phyloP scores from a whole-genome alignment of 148 eudicot species.

The Cornus suecica region DNA sequence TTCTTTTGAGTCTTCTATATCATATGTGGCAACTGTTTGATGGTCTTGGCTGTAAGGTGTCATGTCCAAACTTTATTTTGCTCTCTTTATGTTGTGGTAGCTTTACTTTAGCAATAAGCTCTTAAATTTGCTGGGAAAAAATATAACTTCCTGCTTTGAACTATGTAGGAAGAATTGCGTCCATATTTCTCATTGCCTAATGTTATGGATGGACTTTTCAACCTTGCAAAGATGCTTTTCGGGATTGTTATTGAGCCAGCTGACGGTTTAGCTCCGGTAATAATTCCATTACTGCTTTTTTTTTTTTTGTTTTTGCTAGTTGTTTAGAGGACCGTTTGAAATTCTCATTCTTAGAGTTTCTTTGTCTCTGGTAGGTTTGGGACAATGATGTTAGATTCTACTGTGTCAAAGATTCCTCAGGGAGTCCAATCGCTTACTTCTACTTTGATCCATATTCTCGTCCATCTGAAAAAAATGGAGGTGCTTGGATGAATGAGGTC shows the following conservation, averaged over 20 bases:
- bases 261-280: conserved; percentile 95
- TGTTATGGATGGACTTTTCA: conserved; percentile 98
- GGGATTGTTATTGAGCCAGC: conserved; percentile 68
- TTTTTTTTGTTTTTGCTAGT: neutral
- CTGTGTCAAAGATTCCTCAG: conserved; percentile 78
- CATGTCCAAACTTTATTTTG: neutral
- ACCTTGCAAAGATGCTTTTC: conserved; percentile 75
- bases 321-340: neutral
- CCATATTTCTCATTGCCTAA: conserved; percentile 97
- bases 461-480: conserved; percentile 94
- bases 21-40: neutral
- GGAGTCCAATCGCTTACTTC: conserved; percentile 73
- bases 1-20: neutral
- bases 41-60: neutral
- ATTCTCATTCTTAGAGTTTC: conserved; percentile 12
- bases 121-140: conserved; percentile 1
- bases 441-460: conserved; percentile 99
- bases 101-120: neutral
- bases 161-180: conserved; percentile 81
- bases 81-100: neutral
- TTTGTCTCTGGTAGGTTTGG: conserved; percentile 69
- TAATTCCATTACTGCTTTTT: neutral
- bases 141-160: conserved; percentile 10
- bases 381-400: conserved; percentile 80
- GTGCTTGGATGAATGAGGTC: conserved; percentile 99